phyloP scores from a whole-genome alignment of 2,329 filamentous ascomycete species.

The Aspergillus fumigatiaffinis region DNA sequence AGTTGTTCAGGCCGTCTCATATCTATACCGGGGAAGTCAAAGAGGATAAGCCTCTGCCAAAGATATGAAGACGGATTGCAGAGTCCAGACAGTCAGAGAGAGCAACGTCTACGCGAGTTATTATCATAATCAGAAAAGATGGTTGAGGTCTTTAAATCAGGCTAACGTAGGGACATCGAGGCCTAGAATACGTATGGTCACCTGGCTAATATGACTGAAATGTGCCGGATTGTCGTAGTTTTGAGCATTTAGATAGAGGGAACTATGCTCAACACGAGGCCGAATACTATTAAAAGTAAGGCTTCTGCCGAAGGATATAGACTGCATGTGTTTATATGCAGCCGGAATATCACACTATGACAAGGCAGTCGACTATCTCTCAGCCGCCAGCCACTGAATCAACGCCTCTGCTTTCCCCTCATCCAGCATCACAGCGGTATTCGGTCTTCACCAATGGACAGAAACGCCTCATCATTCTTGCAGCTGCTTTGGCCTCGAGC shows the following conservation, averaged over 20 bases:
- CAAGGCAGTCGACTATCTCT: not conserved
- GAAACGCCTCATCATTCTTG: constrained; percentile 35
- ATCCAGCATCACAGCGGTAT: constrained; percentile 12
- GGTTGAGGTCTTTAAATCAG: not conserved
- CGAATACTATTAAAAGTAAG: not conserved
- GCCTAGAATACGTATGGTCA: not conserved
- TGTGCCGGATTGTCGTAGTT: not conserved
- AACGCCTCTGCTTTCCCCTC: constrained; percentile 13
- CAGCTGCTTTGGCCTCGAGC: constrained; percentile 38
- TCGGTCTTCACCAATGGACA: constrained; percentile 30
- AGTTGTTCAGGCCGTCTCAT: constrained; percentile 27
- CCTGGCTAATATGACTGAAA: not conserved
- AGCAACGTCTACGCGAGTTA: not conserved
- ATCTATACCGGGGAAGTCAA: constrained; percentile 21
- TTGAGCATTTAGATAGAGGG: not conserved
- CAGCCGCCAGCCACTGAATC: constrained; percentile 6
- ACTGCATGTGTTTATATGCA: no score
- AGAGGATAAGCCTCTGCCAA: constrained; percentile 5
- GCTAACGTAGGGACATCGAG: not conserved
- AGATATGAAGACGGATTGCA: constrained; percentile 9
- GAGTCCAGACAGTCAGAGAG: not conserved
- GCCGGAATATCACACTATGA: not conserved
- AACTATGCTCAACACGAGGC: not conserved
- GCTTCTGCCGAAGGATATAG: not conserved
- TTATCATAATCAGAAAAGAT: not conserved